A percentile compares a stretch with the other conserved stretches of the same genome.
Evolutionary conservation across 1,139 yeast genomes (phyloP).

Genomic region (Geotrichum bryndzae): DNA sequence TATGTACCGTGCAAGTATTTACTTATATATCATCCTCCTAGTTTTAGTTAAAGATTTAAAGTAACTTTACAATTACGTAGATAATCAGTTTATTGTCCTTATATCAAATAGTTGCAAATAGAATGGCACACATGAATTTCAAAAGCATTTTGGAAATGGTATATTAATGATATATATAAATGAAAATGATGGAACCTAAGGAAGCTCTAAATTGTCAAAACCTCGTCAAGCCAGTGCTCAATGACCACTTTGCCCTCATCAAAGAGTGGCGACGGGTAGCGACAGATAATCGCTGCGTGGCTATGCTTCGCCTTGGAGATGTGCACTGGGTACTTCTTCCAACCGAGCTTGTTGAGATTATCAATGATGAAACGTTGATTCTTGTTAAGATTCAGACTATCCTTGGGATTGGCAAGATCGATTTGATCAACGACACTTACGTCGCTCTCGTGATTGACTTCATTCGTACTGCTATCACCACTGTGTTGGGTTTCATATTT

Average conservation of each 20-base stretch:
- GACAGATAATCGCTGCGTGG: conserved; percentile 76
- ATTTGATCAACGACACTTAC: not conserved
- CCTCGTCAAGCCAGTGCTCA: conserved; percentile 51
- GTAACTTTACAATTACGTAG: not conserved
- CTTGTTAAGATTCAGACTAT: conserved; percentile 15
- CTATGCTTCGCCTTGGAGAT: conserved; percentile 60
- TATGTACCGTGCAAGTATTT: too few relatives aligned
- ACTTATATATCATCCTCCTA: too few relatives aligned
- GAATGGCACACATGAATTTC: too few relatives aligned
- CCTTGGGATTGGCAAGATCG: not conserved
- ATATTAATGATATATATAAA: too few relatives aligned
- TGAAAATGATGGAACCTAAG: not conserved
- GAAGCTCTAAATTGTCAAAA: not conserved
- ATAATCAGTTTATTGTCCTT: too few relatives aligned
- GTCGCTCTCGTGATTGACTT: not conserved
- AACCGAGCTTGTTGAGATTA: conserved; percentile 51
- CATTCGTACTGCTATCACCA: not conserved
- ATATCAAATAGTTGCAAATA: not conserved
- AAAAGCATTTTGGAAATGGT: too few relatives aligned
- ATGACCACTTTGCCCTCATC: conserved; percentile 67
- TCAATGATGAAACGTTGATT: conserved; percentile 49
- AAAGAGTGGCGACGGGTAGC: conserved; percentile 47
- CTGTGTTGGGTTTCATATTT: not conserved
- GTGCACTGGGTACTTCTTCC: conserved; percentile 69
- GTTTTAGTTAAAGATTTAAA: too few relatives aligned